These are phyloP conservation scores for Scytalidium sp. DNA, from an alignment of 2,329 filamentous ascomycete genomes.

Conservation along the genomic window DNA sequence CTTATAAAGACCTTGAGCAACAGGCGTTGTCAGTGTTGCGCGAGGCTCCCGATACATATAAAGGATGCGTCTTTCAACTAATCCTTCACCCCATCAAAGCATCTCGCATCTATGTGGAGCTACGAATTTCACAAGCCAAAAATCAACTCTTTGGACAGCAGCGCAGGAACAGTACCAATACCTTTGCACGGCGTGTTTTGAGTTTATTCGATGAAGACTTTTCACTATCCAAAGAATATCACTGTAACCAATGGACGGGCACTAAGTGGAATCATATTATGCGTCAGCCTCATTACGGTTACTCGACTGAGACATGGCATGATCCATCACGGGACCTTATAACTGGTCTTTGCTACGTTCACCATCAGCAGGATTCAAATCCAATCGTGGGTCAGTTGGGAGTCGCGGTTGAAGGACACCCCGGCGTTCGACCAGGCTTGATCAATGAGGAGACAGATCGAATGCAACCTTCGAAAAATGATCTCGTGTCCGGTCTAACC, in stretches of 20 bases:
- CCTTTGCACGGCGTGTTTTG: conserved; percentile 48
- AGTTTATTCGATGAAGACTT: conserved; percentile 50
- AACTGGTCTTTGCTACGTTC: conserved; percentile 57
- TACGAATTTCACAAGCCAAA: conserved; percentile 42
- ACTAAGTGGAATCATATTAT: conserved; percentile 61
- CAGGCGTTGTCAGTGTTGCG: conserved; percentile 53
- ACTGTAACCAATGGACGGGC: conserved; percentile 41
- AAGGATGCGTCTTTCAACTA: conserved; percentile 58
- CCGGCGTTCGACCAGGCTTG: conserved; percentile 29
- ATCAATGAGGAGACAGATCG: conserved; percentile 53
- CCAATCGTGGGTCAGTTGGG: conserved; percentile 45
- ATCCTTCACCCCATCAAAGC: conserved; percentile 56
- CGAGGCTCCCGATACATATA: conserved; percentile 41
- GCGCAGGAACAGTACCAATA: conserved; percentile 52
- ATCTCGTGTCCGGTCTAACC: conserved; percentile 26
- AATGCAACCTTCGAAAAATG: conserved; percentile 38
- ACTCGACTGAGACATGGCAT: conserved; percentile 53
- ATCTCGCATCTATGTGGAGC: conserved; percentile 50
- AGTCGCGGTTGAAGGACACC: conserved; percentile 41
- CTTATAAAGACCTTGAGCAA: conserved; percentile 48
- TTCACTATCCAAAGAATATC: conserved; percentile 51
- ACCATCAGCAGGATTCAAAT: conserved; percentile 48
- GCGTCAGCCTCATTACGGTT: conserved; percentile 54
- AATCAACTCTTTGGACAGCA: conserved; percentile 54
- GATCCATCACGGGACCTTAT: conserved; percentile 67